These are phyloP conservation scores for Phellopilus nigrolimitatus DNA, from an alignment of 1,284 basidiomycete genomes.

Conservation along the genomic window DNA sequence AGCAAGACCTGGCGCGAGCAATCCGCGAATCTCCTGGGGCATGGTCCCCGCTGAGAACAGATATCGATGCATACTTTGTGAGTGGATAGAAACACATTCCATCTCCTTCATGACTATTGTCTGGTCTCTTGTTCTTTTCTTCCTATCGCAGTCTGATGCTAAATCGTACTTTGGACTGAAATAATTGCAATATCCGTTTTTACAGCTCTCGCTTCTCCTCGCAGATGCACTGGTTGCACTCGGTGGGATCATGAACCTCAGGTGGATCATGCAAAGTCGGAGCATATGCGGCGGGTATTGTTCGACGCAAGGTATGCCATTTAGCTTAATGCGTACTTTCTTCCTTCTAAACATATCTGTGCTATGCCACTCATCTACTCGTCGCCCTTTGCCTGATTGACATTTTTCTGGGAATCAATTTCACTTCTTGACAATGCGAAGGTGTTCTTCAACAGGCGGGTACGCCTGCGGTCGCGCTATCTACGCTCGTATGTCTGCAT, in stretches of 20 bases:
- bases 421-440: too few relatives aligned
- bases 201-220: conserved; percentile 17
- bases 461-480: conserved; percentile 11
- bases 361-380: too few relatives aligned
- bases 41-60: conserved; percentile 2
- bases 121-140: neutral
- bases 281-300: conserved; percentile 14
- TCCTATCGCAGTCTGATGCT: too few relatives aligned
- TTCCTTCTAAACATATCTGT: too few relatives aligned
- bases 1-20: conserved; percentile 5
- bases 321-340: too few relatives aligned
- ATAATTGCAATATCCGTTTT: neutral
- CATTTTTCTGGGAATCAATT: too few relatives aligned
- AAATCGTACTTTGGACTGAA: neutral
- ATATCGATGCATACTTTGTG: conserved; percentile 18
- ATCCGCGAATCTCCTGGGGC: neutral
- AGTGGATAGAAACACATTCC: neutral
- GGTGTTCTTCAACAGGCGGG: conserved; percentile 15
- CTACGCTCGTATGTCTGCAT: conserved; percentile 16
- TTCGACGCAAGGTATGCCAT: conserved; percentile 15
- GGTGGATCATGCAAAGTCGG: conserved; percentile 6
- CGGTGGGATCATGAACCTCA: conserved; percentile 17
- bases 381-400: too few relatives aligned
- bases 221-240: conserved; percentile 16
- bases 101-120: neutral